Evolutionary conservation across 116 monocot species (phyloP).

Genomic region (Thalassia testudinum): DNA sequence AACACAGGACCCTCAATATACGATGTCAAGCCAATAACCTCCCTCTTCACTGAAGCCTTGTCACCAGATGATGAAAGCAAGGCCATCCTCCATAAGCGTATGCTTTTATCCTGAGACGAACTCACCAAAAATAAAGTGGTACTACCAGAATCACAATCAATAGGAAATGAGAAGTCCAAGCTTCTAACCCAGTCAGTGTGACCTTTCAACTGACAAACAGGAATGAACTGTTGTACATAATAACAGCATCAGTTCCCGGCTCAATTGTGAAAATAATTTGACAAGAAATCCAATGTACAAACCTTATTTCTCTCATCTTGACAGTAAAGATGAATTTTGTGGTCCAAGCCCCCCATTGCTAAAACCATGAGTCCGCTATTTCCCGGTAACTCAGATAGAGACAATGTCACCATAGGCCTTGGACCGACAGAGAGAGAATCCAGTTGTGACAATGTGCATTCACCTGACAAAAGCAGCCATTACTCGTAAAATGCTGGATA

Average conservation of each 20-base stretch:
- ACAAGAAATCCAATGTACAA: neutral
- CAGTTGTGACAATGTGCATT: constrained; percentile 42
- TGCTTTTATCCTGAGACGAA: constrained; percentile 91
- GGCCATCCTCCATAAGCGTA: constrained; percentile 86
- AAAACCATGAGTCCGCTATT: constrained; percentile 34
- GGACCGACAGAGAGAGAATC: constrained; percentile 52
- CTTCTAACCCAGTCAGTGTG: constrained; percentile 98
- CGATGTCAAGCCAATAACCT: constrained; percentile 49
- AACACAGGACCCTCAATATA: constrained; percentile 86
- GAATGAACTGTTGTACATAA: constrained; percentile 45
- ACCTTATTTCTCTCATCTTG: constrained; percentile 58
- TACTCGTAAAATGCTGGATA: neutral
- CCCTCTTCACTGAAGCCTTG: constrained; percentile 20
- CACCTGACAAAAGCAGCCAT: constrained; percentile 19
- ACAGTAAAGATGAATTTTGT: constrained; percentile 86
- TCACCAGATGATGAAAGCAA: constrained; percentile 22
- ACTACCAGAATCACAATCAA: constrained; percentile 25
- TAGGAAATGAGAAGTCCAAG: constrained; percentile 77
- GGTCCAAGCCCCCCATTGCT: constrained; percentile 92
- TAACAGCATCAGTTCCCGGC: too few relatives aligned
- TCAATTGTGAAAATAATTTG: too few relatives aligned
- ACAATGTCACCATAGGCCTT: constrained; percentile 91
- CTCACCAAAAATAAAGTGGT: constrained; percentile 69
- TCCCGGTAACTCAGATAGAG: constrained; percentile 50
- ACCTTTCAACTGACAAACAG: constrained; percentile 75